Base-by-base conservation (phyloP, 1,284 basidiomycete species). In the Puccinia coronata region DNA sequence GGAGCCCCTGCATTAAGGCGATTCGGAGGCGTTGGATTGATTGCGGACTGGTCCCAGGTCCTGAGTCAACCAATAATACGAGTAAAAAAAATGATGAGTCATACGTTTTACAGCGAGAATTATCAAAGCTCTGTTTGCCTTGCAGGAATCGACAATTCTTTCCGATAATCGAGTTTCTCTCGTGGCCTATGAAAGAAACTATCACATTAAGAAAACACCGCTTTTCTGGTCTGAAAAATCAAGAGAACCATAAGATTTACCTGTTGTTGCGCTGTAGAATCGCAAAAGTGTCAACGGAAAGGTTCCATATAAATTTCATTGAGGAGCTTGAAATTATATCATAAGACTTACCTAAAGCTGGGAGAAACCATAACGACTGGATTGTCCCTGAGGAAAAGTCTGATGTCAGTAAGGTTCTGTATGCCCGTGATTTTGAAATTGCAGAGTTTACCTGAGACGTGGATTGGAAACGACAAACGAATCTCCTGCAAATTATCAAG, bases 161-260 rank as follows among this genome's bases (percentile, higher is more conserved):
- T 0, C 85, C 85, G 20, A 86, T 84, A 67, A 86, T 84, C 36
- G 82, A 81, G 16, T 81, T 39, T 12, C 81, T 55, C 0, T 75
- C 69, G 82, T 86, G 86, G 36, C 85, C 85, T 47, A 83, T 84
- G 80, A n/a, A n/a, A 53, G 14, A 43, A 18, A 34, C 9, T 59
- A 14, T n/a, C 12, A 74, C 36, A 20, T 5, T 34, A n/a, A 74
- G 18, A n/a, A n/a, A n/a, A n/a, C n/a, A n/a, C n/a, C n/a, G n/a
- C n/a, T n/a, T n/a, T n/a, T n/a, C n/a, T n/a, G n/a, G n/a, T n/a
- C n/a, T n/a, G 31, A 47, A 18, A 47, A 18, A 55, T 16, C 18
- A 55, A 55, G 51, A 63, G 34, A 18, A 34, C n/a, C n/a, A n/a
- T 63, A 18, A 63, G 23, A 65, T 65, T 78, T 55, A 43, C 76